These are phyloP conservation scores for Apophysomyces variabilis DNA, from an alignment of 371 early-diverging fungal species.

Conservation along the genomic window DNA sequence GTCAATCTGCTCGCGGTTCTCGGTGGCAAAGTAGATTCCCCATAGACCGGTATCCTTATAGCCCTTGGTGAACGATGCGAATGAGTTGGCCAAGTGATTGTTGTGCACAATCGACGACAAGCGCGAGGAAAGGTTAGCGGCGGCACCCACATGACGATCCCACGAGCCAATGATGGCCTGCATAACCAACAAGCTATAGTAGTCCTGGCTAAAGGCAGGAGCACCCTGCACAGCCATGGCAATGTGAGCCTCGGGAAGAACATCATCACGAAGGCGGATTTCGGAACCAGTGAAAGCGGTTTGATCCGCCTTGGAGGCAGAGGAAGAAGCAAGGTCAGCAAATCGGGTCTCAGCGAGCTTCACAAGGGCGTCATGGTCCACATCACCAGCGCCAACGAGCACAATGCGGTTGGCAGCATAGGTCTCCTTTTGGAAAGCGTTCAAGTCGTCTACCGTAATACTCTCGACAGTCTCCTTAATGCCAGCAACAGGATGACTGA, in stretches of 20 bases:
- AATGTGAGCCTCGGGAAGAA: conserved; percentile 91
- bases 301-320: conserved; percentile 43
- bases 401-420: conserved; percentile 95
- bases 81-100: conserved; percentile 90
- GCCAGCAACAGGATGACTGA: conserved; percentile 92
- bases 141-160: conserved; percentile 89
- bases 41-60: conserved; percentile 96
- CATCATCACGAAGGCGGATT: conserved; percentile 89
- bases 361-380: conserved; percentile 90
- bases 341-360: conserved; percentile 91
- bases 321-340: conserved; percentile 62
- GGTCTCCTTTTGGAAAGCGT: conserved; percentile 81
- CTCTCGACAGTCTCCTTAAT: conserved; percentile 84
- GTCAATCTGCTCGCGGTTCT: conserved; percentile 80
- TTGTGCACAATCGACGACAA: conserved; percentile 80
- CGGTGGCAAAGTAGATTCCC: conserved; percentile 89
- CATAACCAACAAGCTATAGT: conserved; percentile 91
- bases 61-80: conserved; percentile 95
- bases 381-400: conserved; percentile 89
- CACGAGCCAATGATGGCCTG: conserved; percentile 93
- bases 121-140: conserved; percentile 82
- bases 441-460: conserved; percentile 80
- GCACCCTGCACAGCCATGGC: conserved; percentile 95
- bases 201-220: conserved; percentile 88
- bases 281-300: conserved; percentile 90